Conservation (phyloP, 345 rosid species). For the Hibiscus trionum region DNA sequence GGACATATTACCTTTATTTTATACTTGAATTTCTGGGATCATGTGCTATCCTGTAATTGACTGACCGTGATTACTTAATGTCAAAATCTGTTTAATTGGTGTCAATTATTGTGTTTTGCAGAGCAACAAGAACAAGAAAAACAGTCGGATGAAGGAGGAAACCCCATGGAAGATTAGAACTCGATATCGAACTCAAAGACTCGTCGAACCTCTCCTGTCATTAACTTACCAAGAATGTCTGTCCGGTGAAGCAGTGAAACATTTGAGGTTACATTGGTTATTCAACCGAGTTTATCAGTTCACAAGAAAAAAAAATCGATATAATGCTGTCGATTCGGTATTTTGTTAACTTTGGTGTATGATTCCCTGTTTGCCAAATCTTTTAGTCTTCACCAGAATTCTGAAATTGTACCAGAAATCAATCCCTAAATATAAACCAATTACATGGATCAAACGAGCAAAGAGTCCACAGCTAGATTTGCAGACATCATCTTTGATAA, state of each 20-base stretch:
- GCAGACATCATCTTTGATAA: not conserved
- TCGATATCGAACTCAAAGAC: not conserved
- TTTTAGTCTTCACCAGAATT: not conserved
- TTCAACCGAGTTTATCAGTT: not conserved
- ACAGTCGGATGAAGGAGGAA: not conserved
- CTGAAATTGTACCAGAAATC: not conserved
- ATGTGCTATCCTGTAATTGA: not conserved
- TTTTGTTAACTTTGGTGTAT: not conserved
- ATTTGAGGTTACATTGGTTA: not conserved
- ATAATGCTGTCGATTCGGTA: not conserved
- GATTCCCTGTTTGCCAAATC: not conserved
- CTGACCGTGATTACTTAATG: not conserved
- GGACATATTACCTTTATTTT: not conserved
- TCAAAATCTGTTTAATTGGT: not conserved
- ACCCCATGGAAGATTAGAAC: not conserved
- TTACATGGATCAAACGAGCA: not conserved
- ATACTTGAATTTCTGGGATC: not conserved
- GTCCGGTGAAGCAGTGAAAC: not conserved
- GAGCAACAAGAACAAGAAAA: slow-evolving; percentile 13
- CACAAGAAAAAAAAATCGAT: not conserved
- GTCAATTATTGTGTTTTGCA: not conserved
- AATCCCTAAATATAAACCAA: not conserved
- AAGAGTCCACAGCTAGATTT: not conserved
- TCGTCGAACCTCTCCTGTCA: not conserved
- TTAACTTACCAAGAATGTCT: not conserved